Conservation (phyloP, 805 yeast genomes). For the Candida germanica region DNA sequence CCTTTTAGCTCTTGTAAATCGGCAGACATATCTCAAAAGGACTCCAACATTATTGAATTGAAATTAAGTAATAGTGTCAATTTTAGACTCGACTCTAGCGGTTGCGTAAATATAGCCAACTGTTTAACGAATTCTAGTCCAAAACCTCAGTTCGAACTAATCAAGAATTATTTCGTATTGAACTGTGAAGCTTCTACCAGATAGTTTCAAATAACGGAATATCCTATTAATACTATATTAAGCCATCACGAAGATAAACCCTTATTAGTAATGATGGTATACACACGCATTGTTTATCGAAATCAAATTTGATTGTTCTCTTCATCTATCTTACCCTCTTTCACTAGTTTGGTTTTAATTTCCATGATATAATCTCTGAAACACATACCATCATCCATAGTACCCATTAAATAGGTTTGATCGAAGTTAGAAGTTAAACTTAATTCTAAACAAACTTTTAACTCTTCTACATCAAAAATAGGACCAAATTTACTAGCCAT, state of each 20-base stretch:
- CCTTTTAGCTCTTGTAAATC: slow-evolving; percentile 4
- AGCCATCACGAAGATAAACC: too few relatives aligned
- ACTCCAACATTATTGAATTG: slow-evolving; percentile 7
- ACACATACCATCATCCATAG: slow-evolving; percentile 1
- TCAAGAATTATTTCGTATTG: slow-evolving; percentile 16
- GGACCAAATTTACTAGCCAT: slow-evolving; percentile 1
- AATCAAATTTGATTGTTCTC: too few relatives aligned
- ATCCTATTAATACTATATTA: too few relatives aligned
- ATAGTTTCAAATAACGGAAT: too few relatives aligned
- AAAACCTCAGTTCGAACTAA: slow-evolving; percentile 45
- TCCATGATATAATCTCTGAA: not conserved
- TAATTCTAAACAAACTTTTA: slow-evolving; percentile 1
- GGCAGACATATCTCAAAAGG: slow-evolving; percentile 4
- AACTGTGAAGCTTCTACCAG: too few relatives aligned
- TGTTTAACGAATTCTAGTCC: slow-evolving; percentile 31
- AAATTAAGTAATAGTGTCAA: slow-evolving; percentile 15
- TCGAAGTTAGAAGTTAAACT: slow-evolving; percentile 2
- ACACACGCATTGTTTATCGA: too few relatives aligned
- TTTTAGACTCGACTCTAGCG: slow-evolving; percentile 28
- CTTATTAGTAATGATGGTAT: too few relatives aligned
- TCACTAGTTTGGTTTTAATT: not conserved
- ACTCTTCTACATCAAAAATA: not conserved
- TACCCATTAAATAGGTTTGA: slow-evolving; percentile 4
- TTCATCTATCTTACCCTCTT: not conserved
- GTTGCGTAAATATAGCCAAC: slow-evolving; percentile 37